A percentile compares a stretch with the other conserved stretches of the same genome.
These are phyloP conservation scores for Fusarium sulawesiense DNA, from an alignment of 2,329 filamentous ascomycete genomes.

Conservation along the genomic window DNA sequence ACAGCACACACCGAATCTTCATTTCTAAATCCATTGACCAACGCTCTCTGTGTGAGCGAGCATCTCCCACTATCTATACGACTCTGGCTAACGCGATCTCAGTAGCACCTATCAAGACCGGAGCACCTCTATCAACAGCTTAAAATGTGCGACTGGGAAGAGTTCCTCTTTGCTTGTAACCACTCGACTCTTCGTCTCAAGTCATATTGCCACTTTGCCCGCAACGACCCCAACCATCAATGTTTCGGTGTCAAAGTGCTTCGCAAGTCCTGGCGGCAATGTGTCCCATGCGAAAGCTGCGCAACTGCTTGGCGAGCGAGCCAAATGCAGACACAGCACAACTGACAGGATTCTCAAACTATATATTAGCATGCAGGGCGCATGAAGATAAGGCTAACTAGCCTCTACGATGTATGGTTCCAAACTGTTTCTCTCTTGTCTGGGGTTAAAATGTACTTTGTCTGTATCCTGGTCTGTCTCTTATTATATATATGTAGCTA, in stretches of 20 bases:
- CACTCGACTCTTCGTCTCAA: conserved; percentile 70
- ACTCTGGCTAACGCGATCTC: neutral
- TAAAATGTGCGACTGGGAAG: conserved; percentile 77
- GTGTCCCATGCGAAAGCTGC: conserved; percentile 64
- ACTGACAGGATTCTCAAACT: neutral
- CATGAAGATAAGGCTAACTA: neutral
- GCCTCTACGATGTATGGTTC: neutral
- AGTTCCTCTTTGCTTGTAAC: conserved; percentile 73
- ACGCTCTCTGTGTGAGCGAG: conserved; percentile 5
- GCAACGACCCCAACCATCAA: conserved; percentile 76
- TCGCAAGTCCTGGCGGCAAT: conserved; percentile 68
- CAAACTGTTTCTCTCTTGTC: neutral
- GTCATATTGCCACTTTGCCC: conserved; percentile 79
- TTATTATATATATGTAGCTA: conserved; percentile 20
- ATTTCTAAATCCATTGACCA: neutral
- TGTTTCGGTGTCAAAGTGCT: conserved; percentile 76
- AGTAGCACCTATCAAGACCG: neutral
- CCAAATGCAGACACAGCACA: conserved; percentile 14
- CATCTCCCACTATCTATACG: neutral
- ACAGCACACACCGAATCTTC: neutral
- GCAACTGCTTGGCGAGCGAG: conserved; percentile 28
- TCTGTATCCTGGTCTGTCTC: neutral
- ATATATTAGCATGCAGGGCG: neutral
- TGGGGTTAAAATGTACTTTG: neutral
- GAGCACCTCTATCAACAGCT: neutral